Conservation (phyloP, 352 stramenopile genomes). For the Achlya hypogyna region DNA sequence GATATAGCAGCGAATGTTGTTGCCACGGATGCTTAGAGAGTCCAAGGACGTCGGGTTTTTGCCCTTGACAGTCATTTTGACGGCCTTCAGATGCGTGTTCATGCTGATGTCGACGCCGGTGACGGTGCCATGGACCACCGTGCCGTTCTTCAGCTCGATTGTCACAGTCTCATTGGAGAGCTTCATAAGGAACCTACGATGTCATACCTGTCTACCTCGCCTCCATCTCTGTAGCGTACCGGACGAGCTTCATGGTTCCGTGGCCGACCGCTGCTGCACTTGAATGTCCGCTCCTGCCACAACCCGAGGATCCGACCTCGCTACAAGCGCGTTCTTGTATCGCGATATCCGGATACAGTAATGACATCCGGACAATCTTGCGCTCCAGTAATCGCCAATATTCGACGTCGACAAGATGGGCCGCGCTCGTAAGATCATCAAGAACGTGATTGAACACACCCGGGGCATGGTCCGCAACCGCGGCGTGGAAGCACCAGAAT, state of each 20-base stretch:
- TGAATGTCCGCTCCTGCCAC: no score
- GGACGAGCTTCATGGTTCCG: constrained; percentile 33
- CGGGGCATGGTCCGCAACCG: constrained; percentile 72
- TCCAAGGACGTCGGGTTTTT: constrained; percentile 97
- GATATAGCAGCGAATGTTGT: constrained; percentile 96
- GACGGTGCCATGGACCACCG: constrained; percentile 97
- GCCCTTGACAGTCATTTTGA: constrained; percentile 96
- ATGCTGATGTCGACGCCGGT: constrained; percentile 98
- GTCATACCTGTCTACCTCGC: no score
- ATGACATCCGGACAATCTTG: background rate
- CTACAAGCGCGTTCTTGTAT: constrained; percentile 2
- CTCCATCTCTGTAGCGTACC: no score
- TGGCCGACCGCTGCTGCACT: constrained; percentile 13
- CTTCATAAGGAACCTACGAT: constrained; percentile 97
- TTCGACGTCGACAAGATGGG: constrained; percentile 51
- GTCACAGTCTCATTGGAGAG: constrained; percentile 98
- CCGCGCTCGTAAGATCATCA: constrained; percentile 58
- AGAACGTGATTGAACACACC: constrained; percentile 72
- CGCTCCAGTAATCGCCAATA: no score
- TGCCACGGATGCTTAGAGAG: constrained; percentile 96
- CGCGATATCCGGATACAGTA: constrained; percentile 13
- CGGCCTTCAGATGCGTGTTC: constrained; percentile 99
- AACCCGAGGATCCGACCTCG: background rate
- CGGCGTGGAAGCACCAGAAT: constrained; percentile 58
- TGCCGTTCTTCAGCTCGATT: constrained; percentile 99